Evolutionary conservation across 345 rosid genomes (phyloP).

Genomic region (Populus alba): DNA sequence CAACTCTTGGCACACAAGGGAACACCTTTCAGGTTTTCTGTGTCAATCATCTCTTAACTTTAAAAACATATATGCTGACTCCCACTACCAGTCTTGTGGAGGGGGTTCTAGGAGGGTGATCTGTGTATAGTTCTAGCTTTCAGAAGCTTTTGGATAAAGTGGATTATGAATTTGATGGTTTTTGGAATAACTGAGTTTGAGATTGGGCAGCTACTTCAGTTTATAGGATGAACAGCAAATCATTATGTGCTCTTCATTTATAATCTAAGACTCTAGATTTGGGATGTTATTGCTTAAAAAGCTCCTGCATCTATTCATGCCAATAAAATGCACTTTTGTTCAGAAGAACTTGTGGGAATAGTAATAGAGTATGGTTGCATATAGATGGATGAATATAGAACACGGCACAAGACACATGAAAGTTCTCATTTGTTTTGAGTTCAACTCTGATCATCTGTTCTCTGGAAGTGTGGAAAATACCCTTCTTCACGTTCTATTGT

Average conservation of each 20-base stretch:
- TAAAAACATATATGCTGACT: not conserved
- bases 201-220: not conserved
- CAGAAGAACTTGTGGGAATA: not conserved
- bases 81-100: conserved; percentile 2
- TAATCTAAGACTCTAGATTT: not conserved
- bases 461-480: conserved; percentile 4
- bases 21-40: not conserved
- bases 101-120: not conserved
- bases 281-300: too few relatives aligned
- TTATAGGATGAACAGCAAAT: not conserved
- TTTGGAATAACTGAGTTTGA: not conserved
- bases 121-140: not conserved
- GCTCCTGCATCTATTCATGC: not conserved
- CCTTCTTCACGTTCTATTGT: not conserved
- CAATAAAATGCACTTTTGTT: not conserved
- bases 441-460: not conserved
- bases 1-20: not conserved
- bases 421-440: not conserved
- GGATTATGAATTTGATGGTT: not conserved
- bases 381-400: not conserved
- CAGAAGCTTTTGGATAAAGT: not conserved
- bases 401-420: not conserved
- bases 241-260: too few relatives aligned
- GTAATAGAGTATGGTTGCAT: not conserved
- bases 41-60: not conserved